Evolutionary conservation across 768 basidiomycete genomes (phyloP), one percentile per base, ranked within the genome.

Genomic region (Boletus fagicola): DNA sequence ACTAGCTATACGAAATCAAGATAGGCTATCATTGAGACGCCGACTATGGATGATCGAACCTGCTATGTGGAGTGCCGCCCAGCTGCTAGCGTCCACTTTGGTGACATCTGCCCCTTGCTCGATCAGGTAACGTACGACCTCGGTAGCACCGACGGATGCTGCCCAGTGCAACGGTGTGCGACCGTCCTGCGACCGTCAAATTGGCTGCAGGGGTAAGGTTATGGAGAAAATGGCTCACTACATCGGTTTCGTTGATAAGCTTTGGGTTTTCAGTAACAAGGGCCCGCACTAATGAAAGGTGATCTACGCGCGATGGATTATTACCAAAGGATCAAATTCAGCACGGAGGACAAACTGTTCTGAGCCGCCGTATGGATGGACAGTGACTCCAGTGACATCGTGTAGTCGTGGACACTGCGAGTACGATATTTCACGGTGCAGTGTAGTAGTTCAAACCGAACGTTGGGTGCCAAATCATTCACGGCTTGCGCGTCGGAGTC

Each of bases 101-200:
- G 88, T 28, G 42, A 90, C 80, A 58, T 89, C 85, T 26, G 86
- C 86, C 58, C 82, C 78, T 63, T 84, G 83, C 72, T 85, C 86
- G 56, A 92, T 76, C 62, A 94, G 77, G 70, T 83, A 88, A 53
- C 81, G 77, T 30, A 69, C 79, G 59, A 90, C 84, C 53, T 90
- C 88, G 54, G 83, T 69, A 40, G 86, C 80, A 50, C 89, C 90
- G 20, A 83, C 83, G 12, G 86, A 86, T 13, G 90, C 84, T 55
- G 90, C 88, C 90, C 90, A 92, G 65, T 94, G 92, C n/a, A 94
- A 73, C 10, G 92, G 82, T 0, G 92, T 90, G 35, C 92, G 79
- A 39, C 80, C 86, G 68, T 94, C 91, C 90, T 92, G 57, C 51
- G 43, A 45, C 20, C 13, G 18, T 53, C 6, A 22, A 4, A 20